Conservation (phyloP, 1,284 basidiomycete genomes). For the Athelia psychrophila region DNA sequence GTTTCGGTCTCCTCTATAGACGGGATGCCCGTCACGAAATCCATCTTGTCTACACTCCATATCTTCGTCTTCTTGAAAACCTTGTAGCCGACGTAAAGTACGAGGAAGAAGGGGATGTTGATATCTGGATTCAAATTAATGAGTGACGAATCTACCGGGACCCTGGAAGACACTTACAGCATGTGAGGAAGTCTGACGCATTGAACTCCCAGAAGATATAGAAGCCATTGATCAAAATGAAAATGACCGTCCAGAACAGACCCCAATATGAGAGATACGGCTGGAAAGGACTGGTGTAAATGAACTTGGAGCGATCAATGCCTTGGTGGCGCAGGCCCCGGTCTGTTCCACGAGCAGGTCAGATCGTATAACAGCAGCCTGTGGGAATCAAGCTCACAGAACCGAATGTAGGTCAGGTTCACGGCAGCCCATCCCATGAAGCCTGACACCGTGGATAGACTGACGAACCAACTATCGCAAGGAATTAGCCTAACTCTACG, state of each 20-base stretch:
- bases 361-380: slow-evolving; percentile 11
- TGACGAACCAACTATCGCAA: slow-evolving; percentile 34
- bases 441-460: slow-evolving; percentile 37
- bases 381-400: slow-evolving; percentile 40
- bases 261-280: slow-evolving; percentile 63
- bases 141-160: not conserved
- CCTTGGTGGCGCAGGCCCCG: slow-evolving; percentile 67
- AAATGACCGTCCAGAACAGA: slow-evolving; percentile 45
- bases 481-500: too few species aligned
- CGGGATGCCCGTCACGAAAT: slow-evolving; percentile 61
- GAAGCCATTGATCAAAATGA: slow-evolving; percentile 66
- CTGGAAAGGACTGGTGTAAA: slow-evolving; percentile 52
- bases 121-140: slow-evolving; percentile 30
- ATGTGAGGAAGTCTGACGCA: slow-evolving; percentile 57
- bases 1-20: slow-evolving; percentile 58
- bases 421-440: slow-evolving; percentile 70
- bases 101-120: slow-evolving; percentile 52
- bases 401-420: slow-evolving; percentile 71
- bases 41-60: slow-evolving; percentile 74
- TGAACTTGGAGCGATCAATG: slow-evolving; percentile 54
- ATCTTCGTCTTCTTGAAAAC: slow-evolving; percentile 48
- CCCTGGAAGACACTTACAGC: slow-evolving; percentile 46
- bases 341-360: slow-evolving; percentile 13
- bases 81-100: slow-evolving; percentile 63
- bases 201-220: slow-evolving; percentile 64